Conservation (phyloP, 176 grass and related monocot species). For the Rhynchospora tenuis region DNA sequence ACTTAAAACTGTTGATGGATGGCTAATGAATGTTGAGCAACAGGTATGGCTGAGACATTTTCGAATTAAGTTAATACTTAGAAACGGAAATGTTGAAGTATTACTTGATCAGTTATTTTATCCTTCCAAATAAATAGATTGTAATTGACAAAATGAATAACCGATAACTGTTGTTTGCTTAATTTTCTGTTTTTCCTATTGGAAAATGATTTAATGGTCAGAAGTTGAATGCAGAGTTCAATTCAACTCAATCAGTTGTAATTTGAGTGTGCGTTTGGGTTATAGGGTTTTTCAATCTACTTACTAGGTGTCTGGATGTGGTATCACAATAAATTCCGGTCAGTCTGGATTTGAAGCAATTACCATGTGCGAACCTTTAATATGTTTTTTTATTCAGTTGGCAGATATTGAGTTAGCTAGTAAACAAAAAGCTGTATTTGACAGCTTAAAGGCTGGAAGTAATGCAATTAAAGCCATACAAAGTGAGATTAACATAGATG, state of each 20-base stretch:
- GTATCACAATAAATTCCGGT: not conserved
- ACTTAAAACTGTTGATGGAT: slow-evolving; percentile 87
- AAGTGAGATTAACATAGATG: slow-evolving; percentile 92
- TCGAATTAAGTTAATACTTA: slow-evolving; percentile 69
- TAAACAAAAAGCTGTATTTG: slow-evolving; percentile 93
- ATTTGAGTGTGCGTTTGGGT: not conserved
- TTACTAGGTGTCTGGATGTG: not conserved
- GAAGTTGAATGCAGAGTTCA: not conserved
- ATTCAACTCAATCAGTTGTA: not conserved
- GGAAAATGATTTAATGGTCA: not conserved
- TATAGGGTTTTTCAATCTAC: not conserved
- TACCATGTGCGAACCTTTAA: not conserved
- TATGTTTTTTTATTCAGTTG: slow-evolving; percentile 46
- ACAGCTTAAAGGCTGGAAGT: slow-evolving; percentile 88
- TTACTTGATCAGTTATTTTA: not conserved
- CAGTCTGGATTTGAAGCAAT: not conserved
- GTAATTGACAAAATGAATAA: not conserved
- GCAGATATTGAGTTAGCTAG: slow-evolving; percentile 92
- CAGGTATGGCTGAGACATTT: slow-evolving; percentile 35
- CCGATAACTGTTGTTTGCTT: not conserved
- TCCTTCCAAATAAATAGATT: not conserved
- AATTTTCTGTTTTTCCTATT: not conserved
- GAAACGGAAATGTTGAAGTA: not conserved
- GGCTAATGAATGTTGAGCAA: slow-evolving; percentile 93
- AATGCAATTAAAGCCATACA: slow-evolving; percentile 95